A percentile compares a stretch with the other conserved stretches of the same genome.
Evolutionary conservation across 495 filamentous ascomycete species (phyloP).

Genomic region (Aspergillus taichungensis): DNA sequence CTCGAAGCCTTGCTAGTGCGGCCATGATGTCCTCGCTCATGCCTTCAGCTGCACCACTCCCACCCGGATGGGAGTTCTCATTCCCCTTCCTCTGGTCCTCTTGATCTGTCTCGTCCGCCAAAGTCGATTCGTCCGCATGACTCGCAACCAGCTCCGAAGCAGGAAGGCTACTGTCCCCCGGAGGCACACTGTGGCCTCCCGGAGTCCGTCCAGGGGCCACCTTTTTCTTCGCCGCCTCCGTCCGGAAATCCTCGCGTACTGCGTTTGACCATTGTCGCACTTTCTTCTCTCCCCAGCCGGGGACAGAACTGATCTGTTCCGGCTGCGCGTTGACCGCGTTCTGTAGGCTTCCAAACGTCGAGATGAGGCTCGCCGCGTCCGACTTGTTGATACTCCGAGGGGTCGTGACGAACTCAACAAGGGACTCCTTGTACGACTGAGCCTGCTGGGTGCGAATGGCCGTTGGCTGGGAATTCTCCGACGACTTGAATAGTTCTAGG

Average conservation of each 20-base stretch:
- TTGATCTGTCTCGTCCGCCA: slow-evolving; percentile 4
- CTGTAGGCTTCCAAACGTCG: slow-evolving; percentile 77
- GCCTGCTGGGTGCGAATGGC: slow-evolving; percentile 77
- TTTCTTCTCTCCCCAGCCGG: slow-evolving; percentile 94
- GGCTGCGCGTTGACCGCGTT: slow-evolving; percentile 79
- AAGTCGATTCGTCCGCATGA: background rate
- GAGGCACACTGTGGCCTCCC: slow-evolving; percentile 2
- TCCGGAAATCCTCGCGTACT: slow-evolving; percentile 76
- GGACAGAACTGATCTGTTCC: slow-evolving; percentile 72
- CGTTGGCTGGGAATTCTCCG: slow-evolving; percentile 72
- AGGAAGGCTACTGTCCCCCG: no score
- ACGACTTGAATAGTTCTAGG: slow-evolving; percentile 87
- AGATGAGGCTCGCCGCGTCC: slow-evolving; percentile 79
- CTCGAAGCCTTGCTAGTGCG: slow-evolving; percentile 46
- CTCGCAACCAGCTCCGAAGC: no score
- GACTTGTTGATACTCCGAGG: slow-evolving; percentile 89
- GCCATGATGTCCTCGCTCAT: slow-evolving; percentile 47
- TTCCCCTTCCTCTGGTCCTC: background rate
- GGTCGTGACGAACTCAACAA: slow-evolving; percentile 90
- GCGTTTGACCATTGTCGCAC: slow-evolving; percentile 72
- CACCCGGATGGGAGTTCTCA: slow-evolving; percentile 1
- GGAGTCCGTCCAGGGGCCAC: slow-evolving; percentile 18
- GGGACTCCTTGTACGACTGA: slow-evolving; percentile 70
- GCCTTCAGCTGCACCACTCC: slow-evolving; percentile 18
- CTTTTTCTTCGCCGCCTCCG: slow-evolving; percentile 56